These are phyloP conservation scores for Colletotrichum godetiae DNA, from an alignment of 2,329 filamentous ascomycete genomes.

Conservation along the genomic window DNA sequence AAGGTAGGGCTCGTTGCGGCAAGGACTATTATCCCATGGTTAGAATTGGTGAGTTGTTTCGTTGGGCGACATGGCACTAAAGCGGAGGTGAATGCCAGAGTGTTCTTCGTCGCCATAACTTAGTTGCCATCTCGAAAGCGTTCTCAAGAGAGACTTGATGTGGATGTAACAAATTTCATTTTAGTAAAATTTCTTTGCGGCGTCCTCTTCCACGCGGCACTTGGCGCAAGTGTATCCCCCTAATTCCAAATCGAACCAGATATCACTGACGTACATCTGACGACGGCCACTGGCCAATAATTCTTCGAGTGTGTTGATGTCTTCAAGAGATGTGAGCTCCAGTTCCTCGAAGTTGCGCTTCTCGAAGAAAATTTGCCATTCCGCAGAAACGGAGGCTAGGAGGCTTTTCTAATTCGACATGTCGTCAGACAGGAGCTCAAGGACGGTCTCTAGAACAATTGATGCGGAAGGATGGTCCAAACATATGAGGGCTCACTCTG, in stretches of 20 bases:
- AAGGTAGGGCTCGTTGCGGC: not conserved
- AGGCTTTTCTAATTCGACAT: not conserved
- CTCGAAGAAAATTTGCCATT: conserved; percentile 6
- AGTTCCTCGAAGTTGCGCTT: not conserved
- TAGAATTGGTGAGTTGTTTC: not conserved
- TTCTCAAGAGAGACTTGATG: not conserved
- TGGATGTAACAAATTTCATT: not conserved
- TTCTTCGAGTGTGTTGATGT: not conserved
- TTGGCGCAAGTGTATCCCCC: accelerated
- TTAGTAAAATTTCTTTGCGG: not conserved
- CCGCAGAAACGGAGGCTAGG: not conserved
- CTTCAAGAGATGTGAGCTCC: not conserved
- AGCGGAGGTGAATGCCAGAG: not conserved
- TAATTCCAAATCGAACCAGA: not conserved
- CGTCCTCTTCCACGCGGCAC: not conserved
- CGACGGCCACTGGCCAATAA: not conserved
- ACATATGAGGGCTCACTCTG: not conserved
- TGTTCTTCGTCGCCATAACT: not conserved
- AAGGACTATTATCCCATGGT: no score
- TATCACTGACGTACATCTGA: not conserved
- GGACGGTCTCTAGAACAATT: not conserved
- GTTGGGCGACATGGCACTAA: not conserved
- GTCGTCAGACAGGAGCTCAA: not conserved
- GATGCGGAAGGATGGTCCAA: not conserved
- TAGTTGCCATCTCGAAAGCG: not conserved